Evolutionary conservation across 768 basidiomycete species (phyloP).

Genomic region (Mycena leptocephala): DNA sequence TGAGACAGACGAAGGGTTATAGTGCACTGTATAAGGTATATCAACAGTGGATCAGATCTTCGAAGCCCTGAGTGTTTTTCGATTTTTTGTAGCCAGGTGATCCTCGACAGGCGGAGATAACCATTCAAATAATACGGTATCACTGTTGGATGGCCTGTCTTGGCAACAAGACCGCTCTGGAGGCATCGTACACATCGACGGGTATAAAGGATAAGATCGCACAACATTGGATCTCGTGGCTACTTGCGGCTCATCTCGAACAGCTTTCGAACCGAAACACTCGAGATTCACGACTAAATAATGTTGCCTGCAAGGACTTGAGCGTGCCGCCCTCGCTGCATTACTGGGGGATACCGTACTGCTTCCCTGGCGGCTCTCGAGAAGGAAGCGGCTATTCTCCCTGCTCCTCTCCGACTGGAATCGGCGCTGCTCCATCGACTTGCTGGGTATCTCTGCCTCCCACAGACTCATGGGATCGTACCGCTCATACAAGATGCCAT

Average conservation of each 20-base stretch:
- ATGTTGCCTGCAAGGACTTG: neutral
- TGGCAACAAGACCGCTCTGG: constrained; percentile 28
- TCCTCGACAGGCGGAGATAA: neutral
- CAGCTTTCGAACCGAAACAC: neutral
- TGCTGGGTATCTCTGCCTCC: no score
- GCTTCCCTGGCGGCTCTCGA: no score
- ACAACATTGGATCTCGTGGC: constrained; percentile 42
- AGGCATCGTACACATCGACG: constrained; percentile 33
- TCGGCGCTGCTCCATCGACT: no score
- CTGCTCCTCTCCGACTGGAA: no score
- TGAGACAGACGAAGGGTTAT: constrained; percentile 35
- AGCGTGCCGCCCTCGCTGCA: neutral
- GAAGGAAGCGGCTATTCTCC: no score
- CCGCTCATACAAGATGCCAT: no score
- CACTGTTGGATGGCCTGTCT: no score
- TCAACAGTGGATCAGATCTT: neutral
- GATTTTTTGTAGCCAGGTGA: neutral
- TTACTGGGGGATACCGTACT: no score
- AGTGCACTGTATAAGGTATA: neutral
- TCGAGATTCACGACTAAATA: neutral
- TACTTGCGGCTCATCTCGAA: neutral
- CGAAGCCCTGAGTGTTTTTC: neutral
- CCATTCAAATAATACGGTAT: constrained; percentile 21
- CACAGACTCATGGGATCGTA: no score
- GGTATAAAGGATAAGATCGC: constrained; percentile 51